Base-by-base conservation (phyloP, 2,329 filamentous ascomycete species). In the Dothistroma septosporum region DNA sequence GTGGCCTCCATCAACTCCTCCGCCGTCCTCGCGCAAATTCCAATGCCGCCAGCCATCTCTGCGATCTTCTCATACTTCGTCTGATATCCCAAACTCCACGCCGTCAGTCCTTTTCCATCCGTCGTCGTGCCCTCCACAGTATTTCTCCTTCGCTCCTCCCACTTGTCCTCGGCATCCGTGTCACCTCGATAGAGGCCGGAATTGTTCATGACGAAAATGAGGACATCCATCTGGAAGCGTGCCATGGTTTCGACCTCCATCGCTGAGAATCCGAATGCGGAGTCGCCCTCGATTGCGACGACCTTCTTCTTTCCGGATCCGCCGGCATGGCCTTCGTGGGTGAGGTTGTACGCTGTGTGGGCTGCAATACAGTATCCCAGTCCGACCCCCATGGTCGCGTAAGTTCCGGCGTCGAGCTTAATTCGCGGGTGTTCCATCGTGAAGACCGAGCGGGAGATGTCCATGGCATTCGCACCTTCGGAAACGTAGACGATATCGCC, bases 381-480 rank as follows among this genome's bases (percentile, higher is more conserved):
- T 0, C 83, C 82, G 0, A 85, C 79, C 1, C 83, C 83, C 83
- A 85, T 85, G 1, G 83, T 85, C 4, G 82, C 83, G 61, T 83
- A 80, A 0, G 82, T 85, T 0, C 83, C 83, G 2, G 83, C 83
- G 69, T 85, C 83, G 22, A 86, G 78, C 22, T 81, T 78, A 16
- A 83, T 77, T 19, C 83, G 79, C 2, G 83, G 83, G 64, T 83
- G 76, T 32, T 82, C 75, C 19, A 85, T 75, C 0, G 80, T 76
- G 67, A 85, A 85, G 48, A 79, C 76, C 12, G 79, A 80, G 21
- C 83, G 79, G 2, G 81, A 83, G 57, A 85, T 84, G 64, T 85
- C 83, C 83, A 85, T 86, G 7, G 83, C 84, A 66, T 85, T 85
- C 9, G 83, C 82, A 7, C 83, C 83, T 72, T 85, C 82, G 0